A percentile compares a stretch with the other conserved stretches of the same genome.
Conservation (phyloP, 495 filamentous ascomycete species). For the Viridothelium virens region DNA sequence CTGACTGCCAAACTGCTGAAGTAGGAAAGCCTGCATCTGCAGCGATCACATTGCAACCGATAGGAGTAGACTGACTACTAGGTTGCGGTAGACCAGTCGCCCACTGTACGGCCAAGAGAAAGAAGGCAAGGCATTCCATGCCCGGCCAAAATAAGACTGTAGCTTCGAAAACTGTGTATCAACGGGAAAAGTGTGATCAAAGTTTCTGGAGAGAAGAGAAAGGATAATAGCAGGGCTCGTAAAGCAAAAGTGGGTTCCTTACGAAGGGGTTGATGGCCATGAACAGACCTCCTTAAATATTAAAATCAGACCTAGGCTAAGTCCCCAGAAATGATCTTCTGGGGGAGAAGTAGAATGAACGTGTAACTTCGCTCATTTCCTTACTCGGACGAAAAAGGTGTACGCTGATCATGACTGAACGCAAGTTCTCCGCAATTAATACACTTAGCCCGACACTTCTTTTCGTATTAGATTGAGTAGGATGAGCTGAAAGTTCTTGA, state of each 20-base stretch:
- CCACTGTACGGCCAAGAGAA: not conserved
- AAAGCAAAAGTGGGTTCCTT: not conserved
- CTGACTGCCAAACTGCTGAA: not conserved
- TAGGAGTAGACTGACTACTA: not conserved
- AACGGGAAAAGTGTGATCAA: not conserved
- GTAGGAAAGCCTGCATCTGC: not conserved
- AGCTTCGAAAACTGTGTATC: not conserved
- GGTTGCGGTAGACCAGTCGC: not conserved
- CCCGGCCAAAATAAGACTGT: not conserved
- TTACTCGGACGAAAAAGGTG: not conserved
- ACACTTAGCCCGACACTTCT: not conserved
- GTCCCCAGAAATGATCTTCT: not conserved
- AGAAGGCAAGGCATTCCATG: not conserved
- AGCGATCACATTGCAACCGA: not conserved
- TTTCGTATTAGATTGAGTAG: not conserved
- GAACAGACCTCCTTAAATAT: not conserved
- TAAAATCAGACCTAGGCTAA: not conserved
- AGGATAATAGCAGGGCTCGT: not conserved
- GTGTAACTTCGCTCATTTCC: not conserved
- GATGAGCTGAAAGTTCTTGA: not conserved
- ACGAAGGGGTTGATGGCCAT: not conserved
- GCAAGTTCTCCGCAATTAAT: not conserved
- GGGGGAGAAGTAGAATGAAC: not conserved
- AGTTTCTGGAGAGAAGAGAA: not conserved
- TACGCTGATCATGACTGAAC: not conserved